A percentile compares a stretch with the other conserved stretches of the same genome.
Evolutionary conservation across 805 yeast genomes (phyloP).

Genomic region (Kluyveromyces siamensis): DNA sequence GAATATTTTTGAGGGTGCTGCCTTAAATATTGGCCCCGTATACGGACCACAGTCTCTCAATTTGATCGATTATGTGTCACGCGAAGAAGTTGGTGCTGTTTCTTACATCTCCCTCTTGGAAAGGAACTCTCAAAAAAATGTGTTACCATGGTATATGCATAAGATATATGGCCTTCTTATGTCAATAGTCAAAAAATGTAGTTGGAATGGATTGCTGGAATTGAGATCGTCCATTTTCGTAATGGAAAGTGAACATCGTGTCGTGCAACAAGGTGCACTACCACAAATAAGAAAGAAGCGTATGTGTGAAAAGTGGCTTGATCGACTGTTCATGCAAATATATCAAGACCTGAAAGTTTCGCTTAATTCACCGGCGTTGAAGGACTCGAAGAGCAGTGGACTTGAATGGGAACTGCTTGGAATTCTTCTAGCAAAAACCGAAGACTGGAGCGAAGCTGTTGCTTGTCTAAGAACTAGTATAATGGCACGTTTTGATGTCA

Average conservation of each 20-base stretch:
- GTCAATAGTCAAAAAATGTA: conserved; percentile 53
- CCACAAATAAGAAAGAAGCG: conserved; percentile 18
- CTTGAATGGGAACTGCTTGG: conserved; percentile 73
- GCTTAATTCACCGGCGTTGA: conserved; percentile 19
- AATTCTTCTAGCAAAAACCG: conserved; percentile 39
- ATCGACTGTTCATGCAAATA: conserved; percentile 25
- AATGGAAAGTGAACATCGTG: conserved; percentile 61
- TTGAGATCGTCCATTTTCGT: conserved; percentile 66
- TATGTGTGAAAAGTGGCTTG: conserved; percentile 28
- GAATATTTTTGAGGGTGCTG: conserved; percentile 19
- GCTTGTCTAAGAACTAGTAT: conserved; percentile 47
- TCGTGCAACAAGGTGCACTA: conserved; percentile 9
- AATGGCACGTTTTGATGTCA: conserved; percentile 52
- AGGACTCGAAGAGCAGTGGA: conserved; percentile 42
- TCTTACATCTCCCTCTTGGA: conserved; percentile 18
- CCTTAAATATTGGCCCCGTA: conserved; percentile 22
- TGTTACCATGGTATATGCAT: conserved; percentile 19
- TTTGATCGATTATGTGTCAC: conserved; percentile 23
- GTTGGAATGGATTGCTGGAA: conserved; percentile 73
- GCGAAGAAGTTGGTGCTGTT: conserved; percentile 21
- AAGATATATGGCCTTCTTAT: conserved; percentile 64
- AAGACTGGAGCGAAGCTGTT: conserved; percentile 38
- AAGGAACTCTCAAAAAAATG: conserved; percentile 23
- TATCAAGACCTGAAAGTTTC: conserved; percentile 30
- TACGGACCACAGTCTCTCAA: conserved; percentile 26